phyloP scores from a whole-genome alignment of 257 asterid species.

The Solanum dulcamara region DNA sequence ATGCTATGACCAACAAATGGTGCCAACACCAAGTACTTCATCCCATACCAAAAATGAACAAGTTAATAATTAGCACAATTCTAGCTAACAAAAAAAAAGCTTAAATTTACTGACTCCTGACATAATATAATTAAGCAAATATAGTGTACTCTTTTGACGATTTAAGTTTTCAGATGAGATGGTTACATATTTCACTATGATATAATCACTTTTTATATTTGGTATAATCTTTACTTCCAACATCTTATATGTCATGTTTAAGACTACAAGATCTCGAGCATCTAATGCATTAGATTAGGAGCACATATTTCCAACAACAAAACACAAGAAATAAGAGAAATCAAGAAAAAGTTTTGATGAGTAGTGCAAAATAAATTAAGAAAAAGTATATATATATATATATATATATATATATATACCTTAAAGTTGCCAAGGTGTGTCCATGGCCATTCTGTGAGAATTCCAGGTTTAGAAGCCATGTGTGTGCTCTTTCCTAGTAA shows the following conservation, averaged over 20 bases:
- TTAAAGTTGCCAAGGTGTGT: constrained; percentile 53
- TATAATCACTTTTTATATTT: neutral
- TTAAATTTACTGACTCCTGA: neutral
- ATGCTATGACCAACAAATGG: constrained; percentile 51
- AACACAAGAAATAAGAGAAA: neutral
- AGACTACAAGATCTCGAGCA: neutral
- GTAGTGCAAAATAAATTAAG: neutral
- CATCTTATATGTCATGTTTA: neutral
- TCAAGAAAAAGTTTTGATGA: neutral
- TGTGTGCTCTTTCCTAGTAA: neutral
- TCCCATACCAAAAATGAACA: neutral
- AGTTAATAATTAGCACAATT: neutral
- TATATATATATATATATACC: constrained; percentile 28
- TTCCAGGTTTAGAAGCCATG: constrained; percentile 76
- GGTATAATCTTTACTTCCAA: neutral
- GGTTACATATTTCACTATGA: neutral
- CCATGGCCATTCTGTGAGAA: constrained; percentile 89
- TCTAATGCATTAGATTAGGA: neutral
- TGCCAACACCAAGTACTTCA: constrained; percentile 47
- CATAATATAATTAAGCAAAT: neutral
- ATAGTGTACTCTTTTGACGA: neutral
- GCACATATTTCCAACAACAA: neutral
- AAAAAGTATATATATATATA: too few relatives aligned
- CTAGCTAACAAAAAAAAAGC: neutral
- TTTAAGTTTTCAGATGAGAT: neutral